Evolutionary conservation across 768 basidiomycete species (phyloP).

Genomic region (Pleurotus tuoliensis): DNA sequence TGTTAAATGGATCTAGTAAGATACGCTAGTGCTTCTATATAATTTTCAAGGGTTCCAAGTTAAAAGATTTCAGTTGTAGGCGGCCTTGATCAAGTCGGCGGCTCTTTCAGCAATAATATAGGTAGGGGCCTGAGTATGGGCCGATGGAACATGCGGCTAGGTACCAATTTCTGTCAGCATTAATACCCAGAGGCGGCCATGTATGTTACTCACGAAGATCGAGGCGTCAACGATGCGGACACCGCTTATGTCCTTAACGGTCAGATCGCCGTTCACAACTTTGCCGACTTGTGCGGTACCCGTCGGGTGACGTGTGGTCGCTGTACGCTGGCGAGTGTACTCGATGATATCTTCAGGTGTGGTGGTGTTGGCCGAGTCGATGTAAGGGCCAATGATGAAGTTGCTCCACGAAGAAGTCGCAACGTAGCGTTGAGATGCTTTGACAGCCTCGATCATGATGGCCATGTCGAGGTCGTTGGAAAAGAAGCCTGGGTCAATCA

Average conservation of each 20-base stretch:
- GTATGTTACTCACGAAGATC: slow-evolving; percentile 22
- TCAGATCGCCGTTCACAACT: slow-evolving; percentile 33
- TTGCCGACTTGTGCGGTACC: slow-evolving; percentile 31
- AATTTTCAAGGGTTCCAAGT: too few species aligned
- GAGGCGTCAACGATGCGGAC: slow-evolving; percentile 28
- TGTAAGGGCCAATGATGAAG: slow-evolving; percentile 20
- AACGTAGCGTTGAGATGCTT: slow-evolving; percentile 19
- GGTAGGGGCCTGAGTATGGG: not conserved
- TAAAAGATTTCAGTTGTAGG: not conserved
- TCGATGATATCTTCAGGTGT: slow-evolving; percentile 22
- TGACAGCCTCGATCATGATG: slow-evolving; percentile 21
- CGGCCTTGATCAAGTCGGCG: not conserved
- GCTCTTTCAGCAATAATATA: not conserved
- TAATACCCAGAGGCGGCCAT: not conserved
- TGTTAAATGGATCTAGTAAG: too few species aligned
- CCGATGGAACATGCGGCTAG: not conserved
- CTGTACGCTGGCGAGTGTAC: slow-evolving; percentile 17
- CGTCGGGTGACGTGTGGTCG: slow-evolving; percentile 26
- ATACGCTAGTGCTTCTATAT: too few species aligned
- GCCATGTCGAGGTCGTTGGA: slow-evolving; percentile 26
- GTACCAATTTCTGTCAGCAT: not conserved
- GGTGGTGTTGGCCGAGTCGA: slow-evolving; percentile 15
- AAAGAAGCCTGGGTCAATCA: slow-evolving; percentile 48
- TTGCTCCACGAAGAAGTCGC: slow-evolving; percentile 22
- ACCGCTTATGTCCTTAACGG: slow-evolving; percentile 27